Conservation (phyloP, 31 red algal species). For the Bonnemaisonia californica region DNA sequence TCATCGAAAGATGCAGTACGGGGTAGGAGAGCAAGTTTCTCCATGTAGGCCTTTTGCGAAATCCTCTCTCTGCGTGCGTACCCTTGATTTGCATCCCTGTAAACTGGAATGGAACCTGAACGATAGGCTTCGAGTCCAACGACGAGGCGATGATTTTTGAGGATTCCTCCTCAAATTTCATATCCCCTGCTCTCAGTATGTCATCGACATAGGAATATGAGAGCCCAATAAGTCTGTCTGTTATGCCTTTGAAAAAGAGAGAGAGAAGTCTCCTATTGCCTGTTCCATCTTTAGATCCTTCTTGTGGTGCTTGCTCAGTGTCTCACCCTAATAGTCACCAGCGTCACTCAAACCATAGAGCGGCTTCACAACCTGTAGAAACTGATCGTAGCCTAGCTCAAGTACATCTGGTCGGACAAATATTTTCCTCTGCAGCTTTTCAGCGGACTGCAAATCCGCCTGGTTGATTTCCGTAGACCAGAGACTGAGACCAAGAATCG, state of each 20-base stretch:
- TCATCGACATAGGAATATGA: slow-evolving; percentile 31
- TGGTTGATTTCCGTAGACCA: slow-evolving; percentile 41
- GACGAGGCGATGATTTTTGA: background rate
- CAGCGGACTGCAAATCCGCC: slow-evolving; percentile 42
- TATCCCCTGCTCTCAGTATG: background rate
- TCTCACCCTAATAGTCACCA: slow-evolving; percentile 53
- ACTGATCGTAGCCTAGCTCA: slow-evolving; percentile 4
- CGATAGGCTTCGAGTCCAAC: background rate
- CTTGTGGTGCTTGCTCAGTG: background rate
- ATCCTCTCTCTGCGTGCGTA: background rate
- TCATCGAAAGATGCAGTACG: background rate
- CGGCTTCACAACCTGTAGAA: slow-evolving; percentile 31
- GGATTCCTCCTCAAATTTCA: background rate
- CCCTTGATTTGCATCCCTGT: background rate
- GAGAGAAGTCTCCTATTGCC: slow-evolving; percentile 13
- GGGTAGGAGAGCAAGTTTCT: background rate
- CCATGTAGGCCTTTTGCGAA: slow-evolving; percentile 20
- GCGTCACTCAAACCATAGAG: slow-evolving; percentile 37
- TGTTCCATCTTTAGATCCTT: slow-evolving; percentile 38
- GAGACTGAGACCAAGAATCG: slow-evolving; percentile 18
- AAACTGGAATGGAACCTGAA: background rate
- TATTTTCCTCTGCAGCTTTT: background rate
- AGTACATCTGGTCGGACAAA: slow-evolving; percentile 18
- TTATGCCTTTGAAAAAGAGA: slow-evolving; percentile 26
- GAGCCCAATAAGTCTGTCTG: slow-evolving; percentile 6